Base-by-base conservation (phyloP, 257 asterid species). In the Fraxinus pennsylvanica region DNA sequence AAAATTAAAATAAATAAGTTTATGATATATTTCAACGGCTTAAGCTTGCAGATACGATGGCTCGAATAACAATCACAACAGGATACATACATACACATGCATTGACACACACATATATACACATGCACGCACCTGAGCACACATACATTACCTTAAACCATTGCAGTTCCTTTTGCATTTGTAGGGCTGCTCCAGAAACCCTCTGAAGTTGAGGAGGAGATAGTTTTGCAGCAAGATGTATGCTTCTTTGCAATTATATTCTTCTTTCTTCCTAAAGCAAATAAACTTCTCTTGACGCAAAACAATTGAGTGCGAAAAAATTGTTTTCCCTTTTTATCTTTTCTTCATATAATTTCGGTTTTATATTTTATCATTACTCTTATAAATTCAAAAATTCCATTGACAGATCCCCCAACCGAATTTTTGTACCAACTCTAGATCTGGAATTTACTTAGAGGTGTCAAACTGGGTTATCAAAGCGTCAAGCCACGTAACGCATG, bases 111-210 rank as follows among this genome's bases (percentile, higher is more conserved):
- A 29, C 47, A 36, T 17, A 12, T 8, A 3, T 33, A 33, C 36
- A 33, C 36, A 33, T 1, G 36, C 36, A 33, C 6, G 36, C 36
- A 33, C 36, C 36, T 5, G 36, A 33, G 6, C 36, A 33, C 36
- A 33, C 36, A 33, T 33, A 9, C 10, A 43, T 45, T 25, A 73
- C 85, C 79, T 78, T 82, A 45, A 54, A 82, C 85, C 85, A 82
- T 30, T 82, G 85, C 9, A 81, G 82, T 59, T 81, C 85, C 71
- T 81, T 76, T 67, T 82, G 85, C 85, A 82, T 78, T 63, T 82
- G 86, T 22, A 82, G 54, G 5, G 81, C 86, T 65, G 83, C 86
- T 22, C 86, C 83, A 13, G 83, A 82, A 4, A 79, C 81, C 25
- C 70, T 74, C 50, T 82, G 36, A 0, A 82, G 73, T 39, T 52